Evolutionary conservation across 768 basidiomycete species (phyloP), one percentile per base, ranked within the genome.

Genomic region (Termitomyces sp.): DNA sequence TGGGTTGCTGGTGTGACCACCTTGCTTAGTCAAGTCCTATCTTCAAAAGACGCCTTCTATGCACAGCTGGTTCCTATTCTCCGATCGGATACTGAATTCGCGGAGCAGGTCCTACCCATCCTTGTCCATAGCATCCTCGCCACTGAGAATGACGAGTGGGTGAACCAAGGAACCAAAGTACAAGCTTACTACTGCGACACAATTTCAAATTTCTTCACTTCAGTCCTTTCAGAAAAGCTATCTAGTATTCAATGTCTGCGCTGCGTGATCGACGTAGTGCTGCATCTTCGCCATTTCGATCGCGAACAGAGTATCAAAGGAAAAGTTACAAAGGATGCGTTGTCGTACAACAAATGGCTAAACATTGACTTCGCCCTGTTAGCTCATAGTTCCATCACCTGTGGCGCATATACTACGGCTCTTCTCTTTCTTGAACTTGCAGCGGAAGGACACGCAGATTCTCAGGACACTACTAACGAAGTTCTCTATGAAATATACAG

Each of bases 401-500:
- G 87, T 57, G 90, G 90, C 0, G 85, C 91, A 8, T 97, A 91
- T 68, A 93, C 93, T 4, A 95, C 95, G 0, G 90, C 92, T 0
- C 76, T 98, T 24, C 77, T 98, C 28, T 96, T 95, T 68, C 75
- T 97, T 34, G 96, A 98, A 65, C 77, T 96, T 13, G 87, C 85
- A 0, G 73, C 75, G 24, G 87, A 92, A 56, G 73, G 81, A 59
- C 49, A 65, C 3, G 61, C 63, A 12, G 66, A 66, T n/a, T 4
- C 48, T 24, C 22, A 46, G 5, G 59, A 65, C 3, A 69, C 72
- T 16, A 73, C 78, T 1, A 90, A 93, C 62, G 76, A 88, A 57
- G 77, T 95, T 26, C 74, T 98, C 22, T 98, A 94, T 73, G 88
- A 89, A 51, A 93, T 98, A 51, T 99, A 98, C 66, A 85, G 86